phyloP scores from a whole-genome alignment of 345 rosid genomes.

The Eucalyptus erythrocorys region DNA sequence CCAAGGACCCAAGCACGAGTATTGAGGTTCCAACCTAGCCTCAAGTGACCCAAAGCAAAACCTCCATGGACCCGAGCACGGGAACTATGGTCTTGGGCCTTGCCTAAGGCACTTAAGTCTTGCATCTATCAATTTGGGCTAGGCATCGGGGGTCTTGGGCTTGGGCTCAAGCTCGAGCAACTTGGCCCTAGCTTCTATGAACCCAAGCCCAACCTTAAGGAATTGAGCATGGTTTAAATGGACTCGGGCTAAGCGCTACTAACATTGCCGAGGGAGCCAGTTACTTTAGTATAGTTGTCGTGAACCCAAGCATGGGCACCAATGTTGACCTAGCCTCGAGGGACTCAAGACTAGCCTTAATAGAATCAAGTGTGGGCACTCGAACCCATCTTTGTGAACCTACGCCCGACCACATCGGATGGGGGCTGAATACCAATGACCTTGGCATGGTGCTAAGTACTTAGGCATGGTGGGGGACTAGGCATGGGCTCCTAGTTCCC shows the following conservation, averaged over 20 bases:
- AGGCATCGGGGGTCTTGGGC: background rate
- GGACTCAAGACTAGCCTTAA: rapidly evolving
- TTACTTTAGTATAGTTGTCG: rapidly evolving
- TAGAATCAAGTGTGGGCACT: rapidly evolving
- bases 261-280: rapidly evolving
- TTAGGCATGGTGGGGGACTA: background rate
- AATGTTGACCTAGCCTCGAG: background rate
- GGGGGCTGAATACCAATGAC: rapidly evolving
- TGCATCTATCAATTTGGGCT: too few relatives aligned
- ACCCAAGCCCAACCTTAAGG: background rate
- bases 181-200: background rate
- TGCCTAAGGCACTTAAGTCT: background rate
- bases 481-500: background rate
- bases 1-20: background rate
- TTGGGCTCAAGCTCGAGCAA: background rate
- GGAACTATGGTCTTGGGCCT: background rate
- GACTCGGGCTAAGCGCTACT: rapidly evolving
- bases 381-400: background rate
- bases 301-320: rapidly evolving
- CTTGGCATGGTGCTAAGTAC: background rate
- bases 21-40: background rate
- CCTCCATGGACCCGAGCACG: background rate
- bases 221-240: background rate
- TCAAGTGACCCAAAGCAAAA: background rate
- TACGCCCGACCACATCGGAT: rapidly evolving